Percentiles rank a stretch among this genome's conserved stretches.
phyloP scores from a whole-genome alignment of 768 basidiomycete genomes.

The Amanita phalloides region DNA sequence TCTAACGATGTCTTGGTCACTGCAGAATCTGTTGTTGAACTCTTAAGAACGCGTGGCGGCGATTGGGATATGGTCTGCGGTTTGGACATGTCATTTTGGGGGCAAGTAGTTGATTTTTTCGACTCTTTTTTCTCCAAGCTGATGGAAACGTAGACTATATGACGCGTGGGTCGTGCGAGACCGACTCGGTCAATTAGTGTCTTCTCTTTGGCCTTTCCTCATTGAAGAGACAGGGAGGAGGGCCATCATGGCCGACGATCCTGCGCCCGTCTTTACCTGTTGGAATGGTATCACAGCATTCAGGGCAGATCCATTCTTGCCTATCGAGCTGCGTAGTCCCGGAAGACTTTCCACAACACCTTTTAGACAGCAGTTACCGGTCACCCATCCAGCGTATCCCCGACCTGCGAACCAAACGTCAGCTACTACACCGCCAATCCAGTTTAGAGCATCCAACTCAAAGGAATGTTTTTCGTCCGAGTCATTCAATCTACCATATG shows the following conservation, averaged over 20 bases:
- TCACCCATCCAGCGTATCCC: slow-evolving; percentile 1
- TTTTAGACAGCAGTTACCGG: background rate
- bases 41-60: background rate
- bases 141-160: slow-evolving; percentile 15
- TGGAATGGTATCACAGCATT: slow-evolving; percentile 37
- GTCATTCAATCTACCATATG: slow-evolving; percentile 1
- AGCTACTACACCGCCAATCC: background rate
- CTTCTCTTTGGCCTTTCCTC: slow-evolving; percentile 29
- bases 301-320: slow-evolving; percentile 28
- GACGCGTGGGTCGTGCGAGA: slow-evolving; percentile 28
- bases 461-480: slow-evolving; percentile 2
- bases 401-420: background rate
- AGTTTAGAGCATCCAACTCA: background rate
- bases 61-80: slow-evolving; percentile 1
- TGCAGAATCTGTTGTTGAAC: background rate
- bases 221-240: slow-evolving; percentile 23
- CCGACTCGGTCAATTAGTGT: slow-evolving; percentile 18
- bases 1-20: background rate
- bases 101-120: background rate
- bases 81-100: slow-evolving; percentile 1
- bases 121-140: background rate
- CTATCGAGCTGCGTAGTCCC: slow-evolving; percentile 20
- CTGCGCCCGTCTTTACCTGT: slow-evolving; percentile 32
- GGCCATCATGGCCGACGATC: slow-evolving; percentile 24
- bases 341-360: background rate